These are phyloP conservation scores for Aquanectria penicillioides DNA, from an alignment of 2,329 filamentous ascomycete species.

Conservation along the genomic window DNA sequence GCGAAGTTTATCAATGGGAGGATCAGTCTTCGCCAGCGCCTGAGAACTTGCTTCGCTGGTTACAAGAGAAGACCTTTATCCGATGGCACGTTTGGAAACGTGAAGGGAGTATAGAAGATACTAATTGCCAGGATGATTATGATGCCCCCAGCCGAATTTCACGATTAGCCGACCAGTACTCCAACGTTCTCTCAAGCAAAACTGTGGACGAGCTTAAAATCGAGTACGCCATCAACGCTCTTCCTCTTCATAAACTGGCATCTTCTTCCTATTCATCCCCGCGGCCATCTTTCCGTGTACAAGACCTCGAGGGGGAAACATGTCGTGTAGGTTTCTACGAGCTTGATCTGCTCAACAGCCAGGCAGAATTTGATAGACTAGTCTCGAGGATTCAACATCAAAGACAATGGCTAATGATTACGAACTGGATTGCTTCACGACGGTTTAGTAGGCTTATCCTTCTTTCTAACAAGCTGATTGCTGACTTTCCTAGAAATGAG, in stretches of 20 bases:
- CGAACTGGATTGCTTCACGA: background rate
- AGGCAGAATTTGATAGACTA: conserved; percentile 14
- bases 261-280: background rate
- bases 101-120: background rate
- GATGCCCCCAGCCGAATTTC: background rate
- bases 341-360: conserved; percentile 8
- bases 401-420: background rate
- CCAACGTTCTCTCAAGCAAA: background rate
- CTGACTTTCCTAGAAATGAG: background rate
- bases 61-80: conserved; percentile 10
- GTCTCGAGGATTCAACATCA: background rate
- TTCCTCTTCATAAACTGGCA: background rate
- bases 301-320: background rate
- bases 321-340: background rate
- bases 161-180: background rate
- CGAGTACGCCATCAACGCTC: too few species aligned
- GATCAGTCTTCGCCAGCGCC: background rate
- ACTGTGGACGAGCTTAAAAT: background rate
- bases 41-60: conserved; percentile 8
- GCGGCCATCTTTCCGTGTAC: background rate
- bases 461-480: background rate
- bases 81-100: conserved; percentile 10
- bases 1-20: background rate
- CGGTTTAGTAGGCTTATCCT: background rate
- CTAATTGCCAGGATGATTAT: background rate